Evolutionary conservation across 2,329 filamentous ascomycete genomes (phyloP).

Genomic region (Hortaea sp.): DNA sequence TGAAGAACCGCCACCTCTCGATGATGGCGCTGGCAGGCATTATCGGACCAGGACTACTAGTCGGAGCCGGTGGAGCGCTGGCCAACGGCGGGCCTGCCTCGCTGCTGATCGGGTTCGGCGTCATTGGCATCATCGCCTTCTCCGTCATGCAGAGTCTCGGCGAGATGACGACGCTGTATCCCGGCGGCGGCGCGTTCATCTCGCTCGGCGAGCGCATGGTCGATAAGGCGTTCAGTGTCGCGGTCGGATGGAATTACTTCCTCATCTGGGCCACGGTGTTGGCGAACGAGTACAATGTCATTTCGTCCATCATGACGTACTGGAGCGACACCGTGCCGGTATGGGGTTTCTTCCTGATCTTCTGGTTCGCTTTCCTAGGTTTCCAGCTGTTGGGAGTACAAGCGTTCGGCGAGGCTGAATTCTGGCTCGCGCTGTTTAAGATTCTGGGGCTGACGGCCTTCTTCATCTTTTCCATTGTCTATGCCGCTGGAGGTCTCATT

Average conservation of each 20-base stretch:
- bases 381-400: constrained; percentile 33
- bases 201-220: constrained; percentile 60
- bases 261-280: constrained; percentile 57
- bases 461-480: constrained; percentile 33
- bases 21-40: constrained; percentile 46
- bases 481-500: constrained; percentile 22
- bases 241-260: constrained; percentile 61
- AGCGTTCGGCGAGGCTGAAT: constrained; percentile 35
- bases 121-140: constrained; percentile 60
- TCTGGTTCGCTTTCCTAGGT: constrained; percentile 26
- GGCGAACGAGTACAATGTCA: constrained; percentile 62
- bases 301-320: constrained; percentile 55
- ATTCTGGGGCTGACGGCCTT: constrained; percentile 28
- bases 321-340: constrained; percentile 46
- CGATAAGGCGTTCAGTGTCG: constrained; percentile 58
- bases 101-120: constrained; percentile 60
- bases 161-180: constrained; percentile 64
- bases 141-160: constrained; percentile 64
- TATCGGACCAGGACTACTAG: constrained; percentile 60
- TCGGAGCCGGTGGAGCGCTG: constrained; percentile 61
- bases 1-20: constrained; percentile 57
- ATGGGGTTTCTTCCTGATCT: constrained; percentile 32
- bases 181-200: constrained; percentile 62
- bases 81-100: constrained; percentile 60
- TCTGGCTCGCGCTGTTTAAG: constrained; percentile 34